Base-by-base conservation (phyloP, 805 yeast genomes). In the Priceomyces carsonii region DNA sequence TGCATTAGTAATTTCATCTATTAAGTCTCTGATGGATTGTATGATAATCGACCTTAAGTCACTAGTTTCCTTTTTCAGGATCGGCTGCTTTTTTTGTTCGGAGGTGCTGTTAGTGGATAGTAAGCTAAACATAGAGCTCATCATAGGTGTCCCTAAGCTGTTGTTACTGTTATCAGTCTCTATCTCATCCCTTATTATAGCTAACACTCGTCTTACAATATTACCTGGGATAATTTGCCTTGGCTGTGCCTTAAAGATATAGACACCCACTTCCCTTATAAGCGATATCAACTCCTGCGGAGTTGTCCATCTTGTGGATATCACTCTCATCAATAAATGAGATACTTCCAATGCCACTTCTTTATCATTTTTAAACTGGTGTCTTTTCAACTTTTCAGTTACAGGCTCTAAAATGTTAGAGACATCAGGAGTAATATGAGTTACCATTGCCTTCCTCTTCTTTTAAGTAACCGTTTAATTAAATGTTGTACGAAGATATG, bases 211-310 rank as follows among this genome's bases (percentile, higher is more conserved):
- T 57, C 98, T 77, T 12, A 91, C 84, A 24, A 93, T 82, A 57
- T 93, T 93, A 7, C 98, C 98, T 36, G 90, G 79, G 3, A 89
- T 77, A 47, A 89, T 81, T 50, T 90, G 95, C 44, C 87, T 75
- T 6, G 98, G 97, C 53, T 86, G 93, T 3, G 97, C 95, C 16
- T 73, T 76, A 24, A 79, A 78, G 31, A 93, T 63, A 20, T 74
- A 63, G 25, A 67, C 66, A 6, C 98, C 99, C 13, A 90, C 77
- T 36, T 71, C 69, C 49, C 95, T 79, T 46, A 91, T 79, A 39
- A 84, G 79, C 12, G 61, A 61, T 18, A 91, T 81, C 43, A 91
- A 69, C 42, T 85, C 88, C 40, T 77, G 81, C 8, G 87, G 77
- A 39, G 79, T 77, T 32, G 77, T 69, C 98, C 98, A 93, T 55